These are phyloP conservation scores for Brassica balearica DNA, from an alignment of 441 rosid genomes.

Conservation along the genomic window DNA sequence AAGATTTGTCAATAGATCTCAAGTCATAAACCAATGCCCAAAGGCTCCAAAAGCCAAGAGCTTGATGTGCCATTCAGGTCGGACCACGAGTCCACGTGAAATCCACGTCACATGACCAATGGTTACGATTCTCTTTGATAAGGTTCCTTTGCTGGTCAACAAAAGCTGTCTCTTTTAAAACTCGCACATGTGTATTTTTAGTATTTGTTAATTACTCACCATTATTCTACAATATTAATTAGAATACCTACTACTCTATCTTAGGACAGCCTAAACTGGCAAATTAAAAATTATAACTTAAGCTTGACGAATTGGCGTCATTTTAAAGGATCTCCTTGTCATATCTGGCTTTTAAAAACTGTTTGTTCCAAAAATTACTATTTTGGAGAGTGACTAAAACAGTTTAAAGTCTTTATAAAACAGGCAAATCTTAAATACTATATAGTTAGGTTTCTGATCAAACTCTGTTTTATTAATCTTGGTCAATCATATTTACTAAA, in stretches of 20 bases:
- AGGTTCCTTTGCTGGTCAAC: conserved; percentile 32
- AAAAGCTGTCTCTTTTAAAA: conserved; percentile 17
- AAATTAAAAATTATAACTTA: background rate
- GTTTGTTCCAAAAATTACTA: background rate
- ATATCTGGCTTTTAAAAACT: background rate
- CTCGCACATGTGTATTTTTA: conserved; percentile 16
- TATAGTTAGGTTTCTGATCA: background rate
- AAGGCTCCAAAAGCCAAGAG: conserved; percentile 19
- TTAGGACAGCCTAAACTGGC: conserved; percentile 3
- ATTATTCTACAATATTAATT: conserved; percentile 7
- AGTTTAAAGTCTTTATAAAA: background rate
- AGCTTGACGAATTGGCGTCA: background rate
- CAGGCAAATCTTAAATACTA: background rate
- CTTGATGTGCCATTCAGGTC: conserved; percentile 31
- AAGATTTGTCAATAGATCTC: background rate
- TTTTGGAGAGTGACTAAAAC: background rate
- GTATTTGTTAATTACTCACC: conserved; percentile 16
- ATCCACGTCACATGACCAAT: conserved; percentile 21
- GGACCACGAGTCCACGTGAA: conserved; percentile 31
- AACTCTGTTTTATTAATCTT: background rate
- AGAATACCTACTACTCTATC: background rate
- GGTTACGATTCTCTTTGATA: conserved; percentile 25
- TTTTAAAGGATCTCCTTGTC: conserved; percentile 24
- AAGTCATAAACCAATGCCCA: background rate
- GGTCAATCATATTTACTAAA: background rate